Base-by-base conservation (phyloP, 164 flowering plant species). In the Litsea cubeba region DNA sequence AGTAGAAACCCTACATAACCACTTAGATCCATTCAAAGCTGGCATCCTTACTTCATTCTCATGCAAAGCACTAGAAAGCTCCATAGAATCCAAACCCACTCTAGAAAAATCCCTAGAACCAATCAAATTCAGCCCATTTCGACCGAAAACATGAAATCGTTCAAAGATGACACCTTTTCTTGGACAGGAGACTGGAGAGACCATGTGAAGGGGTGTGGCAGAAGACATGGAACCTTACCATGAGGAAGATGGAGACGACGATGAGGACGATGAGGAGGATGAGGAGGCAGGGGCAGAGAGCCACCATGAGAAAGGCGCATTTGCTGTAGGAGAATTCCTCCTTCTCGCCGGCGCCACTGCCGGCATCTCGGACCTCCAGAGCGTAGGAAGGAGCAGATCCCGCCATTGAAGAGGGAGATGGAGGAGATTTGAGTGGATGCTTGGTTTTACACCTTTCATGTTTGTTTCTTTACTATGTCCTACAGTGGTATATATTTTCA, bases 281-380 rank as follows among this genome's bases (percentile, higher is more conserved):
- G 23, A 87, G 83, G 58, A 90, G 79, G 81, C 92, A 94, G 4
- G 97, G 98, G 76, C 91, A 90, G n/a, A 89, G 86, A 74, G 89
- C 86, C 75, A 92, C 97, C 80, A 83, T 78, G 0, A 86, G 78
- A 78, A 75, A 84, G n/a, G 80, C 77, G 35, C 82, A 80, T 71
- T 82, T 83, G 80, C 83, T 69, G 80, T 83, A 82, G 32, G 18
- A 71, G 26, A 70, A 78, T 3, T 72, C 82, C 30, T 84, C 85
- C 54, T 83, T 69, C 60, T 78, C 76, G 76, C 74, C 65, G 30
- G 72, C 74, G 14, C 77, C 79, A 1, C 20, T 18, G 18, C 20
- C 6, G 60, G n/a, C 46, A 78, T 80, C 83, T 49, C 74, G 77
- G 72, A 78, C 58, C 14, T 80, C 71, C 26, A 81, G 75, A 49